Base-by-base conservation (phyloP, 306 rosid species). In the Ormosia emarginata region DNA sequence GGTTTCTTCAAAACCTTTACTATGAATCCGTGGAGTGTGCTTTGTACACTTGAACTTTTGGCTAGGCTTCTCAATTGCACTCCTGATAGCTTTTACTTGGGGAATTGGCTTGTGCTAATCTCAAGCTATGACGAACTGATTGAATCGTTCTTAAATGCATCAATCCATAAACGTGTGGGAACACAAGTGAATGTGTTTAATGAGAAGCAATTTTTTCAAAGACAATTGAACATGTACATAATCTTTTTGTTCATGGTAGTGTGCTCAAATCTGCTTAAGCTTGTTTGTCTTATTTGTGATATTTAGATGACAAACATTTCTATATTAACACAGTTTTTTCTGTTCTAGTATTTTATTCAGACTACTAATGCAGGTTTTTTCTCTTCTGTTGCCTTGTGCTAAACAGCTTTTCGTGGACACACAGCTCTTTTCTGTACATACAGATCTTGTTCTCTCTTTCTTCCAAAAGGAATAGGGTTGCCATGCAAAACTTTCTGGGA, bases 391-490 rank as follows among this genome's bases (percentile, higher is more conserved):
- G 12, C 66, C 73, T 58, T 56, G 78, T 85, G 86, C 67, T 49
- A 47, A 78, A 87, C 97, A 96, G 99, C 94, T 78, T 80, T 96
- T 94, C 78, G 88, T 96, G 84, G 99, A 96, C 81, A 96, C 99
- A 8, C 99, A 96, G 83, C 90, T 94, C 70, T 96, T 96, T 73
- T 93, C 99, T 61, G 99, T 92, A 82, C 97, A 96, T 81, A 93
- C 99, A 40, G 99, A 96, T 83, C 89, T 91, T 65, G 92, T 92
- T 82, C 99, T 93, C 52, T 96, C 99, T 44, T 90, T 94, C 91
- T 90, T 96, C 89, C 97, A 96, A 87, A 94, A 93, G 90, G 96
- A 95, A 86, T 95, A 90, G 88, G 30, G 71, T 46, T 15, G 29
- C 78, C 55, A 40, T 69, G 58, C 75, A 43, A 71, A 86, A 74